Base-by-base conservation (phyloP, 768 basidiomycete genomes). In the Trametes elegans region DNA sequence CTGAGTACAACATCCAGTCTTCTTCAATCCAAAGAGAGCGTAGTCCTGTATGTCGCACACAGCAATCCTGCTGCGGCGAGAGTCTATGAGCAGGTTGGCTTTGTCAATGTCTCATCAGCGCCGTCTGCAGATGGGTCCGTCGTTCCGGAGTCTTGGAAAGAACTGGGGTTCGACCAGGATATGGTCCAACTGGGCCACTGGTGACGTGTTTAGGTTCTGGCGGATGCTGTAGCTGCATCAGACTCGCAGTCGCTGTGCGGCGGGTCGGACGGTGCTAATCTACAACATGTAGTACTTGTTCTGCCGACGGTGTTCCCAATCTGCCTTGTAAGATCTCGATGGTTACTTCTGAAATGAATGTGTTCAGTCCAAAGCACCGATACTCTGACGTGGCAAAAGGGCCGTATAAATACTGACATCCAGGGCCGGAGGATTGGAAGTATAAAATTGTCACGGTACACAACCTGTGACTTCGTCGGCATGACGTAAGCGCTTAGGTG, bases 1-100 rank as follows among this genome's bases (percentile, higher is more conserved):
- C 29, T 31, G 7, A 45, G 10, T 11, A 5, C 16, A n/a, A 27
- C 23, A 14, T n/a, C 19, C 13, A 73, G 71, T 7, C 66, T 77
- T 27, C 58, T 81, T 14, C 45, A 60, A 31, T 53, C 53, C 23
- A 83, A 83, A 59, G 66, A 78, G 14, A 71, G 64, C 2, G 74
- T 90, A 19, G 82, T 83, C 0, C 75, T 90, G 4, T 91, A 84
- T 57, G 88, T 89, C 14, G 87, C 82, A 1, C 71, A 81, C 51
- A 68, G 72, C 29, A 82, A 87, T 58, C 65, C 55, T 1, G 80
- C 77, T 5, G 83, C 83, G 2, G 76, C 73, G 0, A 74, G 67
- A 1, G 81, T 87, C 3, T 92, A 90, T 64, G 63, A 73, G 41
- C 78, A 76, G 2, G 80, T 90, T 14, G 89, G 88, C 2, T 92